phyloP scores from a whole-genome alignment of 345 rosid genomes.

The Citrus trifoliata region DNA sequence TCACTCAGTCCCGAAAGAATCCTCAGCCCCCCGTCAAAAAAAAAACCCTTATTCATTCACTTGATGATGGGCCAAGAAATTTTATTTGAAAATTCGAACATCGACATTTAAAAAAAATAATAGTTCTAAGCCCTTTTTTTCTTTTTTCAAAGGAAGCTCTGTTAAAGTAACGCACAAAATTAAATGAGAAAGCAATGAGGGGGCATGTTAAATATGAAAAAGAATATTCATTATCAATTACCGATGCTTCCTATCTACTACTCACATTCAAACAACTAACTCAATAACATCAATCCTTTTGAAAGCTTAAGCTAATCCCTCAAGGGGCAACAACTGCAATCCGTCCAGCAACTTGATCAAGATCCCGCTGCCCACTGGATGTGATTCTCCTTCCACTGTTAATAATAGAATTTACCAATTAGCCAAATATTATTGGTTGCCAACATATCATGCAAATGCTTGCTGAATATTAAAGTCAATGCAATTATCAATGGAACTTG shows the following conservation, averaged over 20 bases:
- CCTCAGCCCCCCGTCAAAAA: too few relatives aligned
- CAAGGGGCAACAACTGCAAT: slow-evolving; percentile 27
- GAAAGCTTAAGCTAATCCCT: background rate
- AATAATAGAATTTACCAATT: background rate
- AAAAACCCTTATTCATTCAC: too few relatives aligned
- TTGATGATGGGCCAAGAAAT: too few relatives aligned
- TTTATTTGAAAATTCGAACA: too few relatives aligned
- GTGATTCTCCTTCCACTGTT: slow-evolving; percentile 50
- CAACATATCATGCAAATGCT: background rate
- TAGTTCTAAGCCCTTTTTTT: too few relatives aligned
- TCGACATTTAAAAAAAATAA: too few relatives aligned
- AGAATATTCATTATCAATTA: background rate
- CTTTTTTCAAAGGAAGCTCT: too few relatives aligned
- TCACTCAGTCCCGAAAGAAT: too few relatives aligned
- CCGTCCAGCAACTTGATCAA: slow-evolving; percentile 56
- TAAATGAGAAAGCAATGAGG: background rate
- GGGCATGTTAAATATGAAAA: background rate
- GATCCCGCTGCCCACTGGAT: slow-evolving; percentile 49
- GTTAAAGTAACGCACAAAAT: background rate
- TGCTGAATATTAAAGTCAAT: background rate
- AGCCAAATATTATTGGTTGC: background rate
- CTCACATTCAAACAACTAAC: slow-evolving; percentile 9
- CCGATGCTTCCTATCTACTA: background rate
- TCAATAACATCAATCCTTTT: background rate
- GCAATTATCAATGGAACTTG: background rate